Percentiles rank a stretch among this genome's conserved stretches.
Conservation (phyloP, 139 green algal genomes). For the Zygnema cylindricum region DNA sequence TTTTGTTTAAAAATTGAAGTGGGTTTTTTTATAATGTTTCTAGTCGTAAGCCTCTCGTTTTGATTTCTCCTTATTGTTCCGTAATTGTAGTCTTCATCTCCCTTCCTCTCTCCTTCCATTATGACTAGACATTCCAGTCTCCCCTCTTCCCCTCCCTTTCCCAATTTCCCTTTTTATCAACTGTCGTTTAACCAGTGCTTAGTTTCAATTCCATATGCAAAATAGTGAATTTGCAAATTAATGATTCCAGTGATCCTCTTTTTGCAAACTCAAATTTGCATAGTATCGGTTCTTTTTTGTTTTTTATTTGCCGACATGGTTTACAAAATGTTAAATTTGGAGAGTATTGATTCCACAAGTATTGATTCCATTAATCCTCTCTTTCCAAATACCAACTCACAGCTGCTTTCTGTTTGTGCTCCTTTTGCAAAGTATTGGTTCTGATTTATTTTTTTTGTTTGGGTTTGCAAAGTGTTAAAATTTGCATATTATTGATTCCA, state of each 20-base stretch:
- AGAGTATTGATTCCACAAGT: neutral
- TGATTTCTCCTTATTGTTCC: no score
- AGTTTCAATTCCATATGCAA: no score
- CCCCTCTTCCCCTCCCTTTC: no score
- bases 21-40: no score
- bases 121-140: no score
- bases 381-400: neutral
- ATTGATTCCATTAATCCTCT: neutral
- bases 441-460: neutral
- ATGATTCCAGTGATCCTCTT: neutral
- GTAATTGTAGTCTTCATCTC: no score
- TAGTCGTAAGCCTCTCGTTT: no score
- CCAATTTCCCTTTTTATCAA: no score
- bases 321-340: neutral
- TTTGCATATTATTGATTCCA: neutral
- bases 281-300: neutral
- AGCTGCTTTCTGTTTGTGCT: neutral
- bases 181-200: no score
- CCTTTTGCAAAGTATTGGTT: neutral
- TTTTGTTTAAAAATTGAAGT: no score
- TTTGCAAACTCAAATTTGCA: neutral
- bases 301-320: neutral
- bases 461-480: neutral
- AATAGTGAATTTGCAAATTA: neutral
- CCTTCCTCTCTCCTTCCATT: no score